Conservation (phyloP, 805 yeast genomes). For the Kodamaea neixiangensis region DNA sequence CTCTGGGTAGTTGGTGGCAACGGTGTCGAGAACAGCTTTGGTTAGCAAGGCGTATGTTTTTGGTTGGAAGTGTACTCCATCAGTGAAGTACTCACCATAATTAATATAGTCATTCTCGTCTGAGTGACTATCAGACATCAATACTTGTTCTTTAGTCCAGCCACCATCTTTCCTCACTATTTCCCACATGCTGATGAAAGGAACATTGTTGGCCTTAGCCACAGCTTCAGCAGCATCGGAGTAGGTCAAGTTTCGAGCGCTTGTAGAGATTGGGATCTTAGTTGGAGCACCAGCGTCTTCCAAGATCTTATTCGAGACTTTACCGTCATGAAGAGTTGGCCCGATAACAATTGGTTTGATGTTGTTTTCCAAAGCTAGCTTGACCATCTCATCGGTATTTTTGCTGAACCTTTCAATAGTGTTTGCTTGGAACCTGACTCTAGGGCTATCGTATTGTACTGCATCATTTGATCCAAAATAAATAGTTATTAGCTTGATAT, state of each 20-base stretch:
- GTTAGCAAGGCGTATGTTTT: neutral
- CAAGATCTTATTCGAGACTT: neutral
- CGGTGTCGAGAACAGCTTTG: neutral
- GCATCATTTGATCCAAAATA: constrained; percentile 85
- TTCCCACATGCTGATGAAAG: constrained; percentile 58
- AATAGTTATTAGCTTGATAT: constrained; percentile 50
- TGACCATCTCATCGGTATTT: constrained; percentile 50
- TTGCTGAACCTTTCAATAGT: constrained; percentile 47
- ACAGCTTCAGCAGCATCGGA: constrained; percentile 49
- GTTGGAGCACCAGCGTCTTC: neutral
- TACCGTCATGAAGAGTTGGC: constrained; percentile 56
- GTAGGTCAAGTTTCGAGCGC: constrained; percentile 32
- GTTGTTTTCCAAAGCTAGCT: constrained; percentile 37
- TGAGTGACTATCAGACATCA: constrained; percentile 19
- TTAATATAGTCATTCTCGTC: neutral
- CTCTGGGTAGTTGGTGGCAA: neutral
- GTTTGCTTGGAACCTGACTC: constrained; percentile 42
- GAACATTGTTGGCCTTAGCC: constrained; percentile 48
- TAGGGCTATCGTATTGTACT: constrained; percentile 1
- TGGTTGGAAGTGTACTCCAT: neutral
- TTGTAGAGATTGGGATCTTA: neutral
- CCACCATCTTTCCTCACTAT: constrained; percentile 38
- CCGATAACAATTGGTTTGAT: constrained; percentile 61
- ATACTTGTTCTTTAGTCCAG: constrained; percentile 39
- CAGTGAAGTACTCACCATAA: neutral